Evolutionary conservation across 305 asterid species (phyloP).

Genomic region (Nicotiana rustica): DNA sequence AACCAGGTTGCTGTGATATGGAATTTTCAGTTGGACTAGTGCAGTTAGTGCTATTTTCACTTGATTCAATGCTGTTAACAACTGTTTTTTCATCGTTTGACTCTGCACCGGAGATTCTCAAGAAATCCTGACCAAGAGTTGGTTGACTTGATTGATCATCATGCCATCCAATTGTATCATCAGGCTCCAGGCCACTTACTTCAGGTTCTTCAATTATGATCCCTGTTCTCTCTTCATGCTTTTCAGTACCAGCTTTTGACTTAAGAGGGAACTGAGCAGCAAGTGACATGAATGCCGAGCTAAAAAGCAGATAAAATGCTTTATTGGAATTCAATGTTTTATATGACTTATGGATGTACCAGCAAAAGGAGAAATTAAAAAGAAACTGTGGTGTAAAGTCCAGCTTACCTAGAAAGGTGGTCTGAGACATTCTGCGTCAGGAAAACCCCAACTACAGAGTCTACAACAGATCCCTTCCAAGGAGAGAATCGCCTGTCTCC

Average conservation of each 20-base stretch:
- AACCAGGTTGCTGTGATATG: conserved; percentile 47
- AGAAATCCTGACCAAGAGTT: conserved; percentile 46
- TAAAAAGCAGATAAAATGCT: conserved; percentile 49
- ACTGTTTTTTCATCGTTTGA: conserved; percentile 49
- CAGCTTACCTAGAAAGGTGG: conserved; percentile 90
- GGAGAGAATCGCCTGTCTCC: conserved; percentile 96
- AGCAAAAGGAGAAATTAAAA: conserved; percentile 15
- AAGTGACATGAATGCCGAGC: conserved; percentile 93
- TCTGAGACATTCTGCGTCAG: conserved; percentile 98
- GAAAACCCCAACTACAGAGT: conserved; percentile 95
- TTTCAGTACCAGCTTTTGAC: conserved; percentile 45
- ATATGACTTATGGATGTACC: conserved; percentile 18
- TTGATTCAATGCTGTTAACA: conserved; percentile 45
- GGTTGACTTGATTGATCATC: conserved; percentile 49
- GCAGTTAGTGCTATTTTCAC: conserved; percentile 45
- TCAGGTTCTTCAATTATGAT: conserved; percentile 56
- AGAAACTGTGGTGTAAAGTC: conserved; percentile 19
- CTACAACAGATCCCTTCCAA: conserved; percentile 98
- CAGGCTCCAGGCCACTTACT: conserved; percentile 53
- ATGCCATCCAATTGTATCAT: conserved; percentile 54
- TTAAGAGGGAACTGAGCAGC: conserved; percentile 77
- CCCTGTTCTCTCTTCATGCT: conserved; percentile 51
- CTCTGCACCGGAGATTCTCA: conserved; percentile 41
- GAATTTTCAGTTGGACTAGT: conserved; percentile 45
- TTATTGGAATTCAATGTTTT: conserved; percentile 36